These are phyloP conservation scores for Acrocalymma vagum DNA, from an alignment of 2,329 filamentous ascomycete species.

Conservation along the genomic window DNA sequence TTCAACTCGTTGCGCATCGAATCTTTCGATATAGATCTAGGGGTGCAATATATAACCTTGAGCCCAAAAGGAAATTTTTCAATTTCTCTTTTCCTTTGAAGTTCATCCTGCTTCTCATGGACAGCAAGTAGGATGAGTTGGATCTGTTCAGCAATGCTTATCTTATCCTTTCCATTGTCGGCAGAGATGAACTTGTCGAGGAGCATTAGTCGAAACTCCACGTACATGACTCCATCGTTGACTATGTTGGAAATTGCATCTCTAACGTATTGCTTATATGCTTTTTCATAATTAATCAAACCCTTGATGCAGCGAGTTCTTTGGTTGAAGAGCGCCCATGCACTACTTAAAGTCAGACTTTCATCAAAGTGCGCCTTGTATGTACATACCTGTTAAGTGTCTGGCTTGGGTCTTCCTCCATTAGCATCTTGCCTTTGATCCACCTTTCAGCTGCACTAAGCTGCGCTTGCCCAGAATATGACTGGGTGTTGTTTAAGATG, in stretches of 20 bases:
- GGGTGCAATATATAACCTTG: slow-evolving; percentile 75
- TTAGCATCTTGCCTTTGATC: slow-evolving; percentile 69
- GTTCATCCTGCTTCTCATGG: slow-evolving; percentile 51
- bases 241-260: slow-evolving; percentile 67
- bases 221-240: slow-evolving; percentile 71
- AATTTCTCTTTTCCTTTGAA: slow-evolving; percentile 43
- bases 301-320: slow-evolving; percentile 76
- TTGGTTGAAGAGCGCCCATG: slow-evolving; percentile 68
- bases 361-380: not conserved
- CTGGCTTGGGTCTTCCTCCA: slow-evolving; percentile 58
- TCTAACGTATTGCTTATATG: slow-evolving; percentile 67
- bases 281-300: slow-evolving; percentile 70
- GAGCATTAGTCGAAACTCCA: slow-evolving; percentile 73
- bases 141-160: slow-evolving; percentile 68
- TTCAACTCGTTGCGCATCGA: slow-evolving; percentile 60
- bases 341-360: slow-evolving; percentile 42
- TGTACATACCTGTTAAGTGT: slow-evolving; percentile 59
- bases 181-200: slow-evolving; percentile 69
- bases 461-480: slow-evolving; percentile 12
- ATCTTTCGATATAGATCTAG: slow-evolving; percentile 62
- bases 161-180: slow-evolving; percentile 61
- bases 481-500: slow-evolving; percentile 2
- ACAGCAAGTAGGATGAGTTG: slow-evolving; percentile 53
- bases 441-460: slow-evolving; percentile 52
- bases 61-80: slow-evolving; percentile 66